phyloP scores from a whole-genome alignment of 169 alveolate genomes.

The Neospora caninum region DNA sequence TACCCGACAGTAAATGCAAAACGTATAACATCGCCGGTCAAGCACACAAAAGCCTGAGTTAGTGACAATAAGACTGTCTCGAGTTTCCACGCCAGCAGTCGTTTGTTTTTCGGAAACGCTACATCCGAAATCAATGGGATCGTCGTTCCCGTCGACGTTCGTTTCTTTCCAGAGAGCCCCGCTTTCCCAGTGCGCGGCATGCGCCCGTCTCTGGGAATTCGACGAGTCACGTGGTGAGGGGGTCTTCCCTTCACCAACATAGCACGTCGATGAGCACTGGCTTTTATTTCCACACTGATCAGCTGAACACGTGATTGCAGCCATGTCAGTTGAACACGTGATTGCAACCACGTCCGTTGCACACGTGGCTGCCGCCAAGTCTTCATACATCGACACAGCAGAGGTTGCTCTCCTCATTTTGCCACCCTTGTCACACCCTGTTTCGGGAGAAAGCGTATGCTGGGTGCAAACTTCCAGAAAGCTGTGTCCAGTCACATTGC shows the following conservation, averaged over 20 bases:
- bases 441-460: neutral
- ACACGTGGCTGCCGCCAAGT: neutral
- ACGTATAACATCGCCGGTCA: neutral
- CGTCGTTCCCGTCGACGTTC: neutral
- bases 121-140: neutral
- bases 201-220: no score
- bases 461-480: neutral
- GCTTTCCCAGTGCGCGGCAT: neutral
- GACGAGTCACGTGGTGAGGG: no score
- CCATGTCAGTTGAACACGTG: no score
- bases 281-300: neutral
- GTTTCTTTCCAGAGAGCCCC: neutral
- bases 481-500: no score
- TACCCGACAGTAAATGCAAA: slow-evolving; percentile 39
- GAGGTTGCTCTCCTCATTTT: neutral
- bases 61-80: neutral
- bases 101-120: neutral
- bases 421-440: neutral
- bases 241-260: neutral
- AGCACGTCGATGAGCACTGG: neutral
- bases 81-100: neutral
- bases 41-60: neutral
- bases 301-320: neutral
- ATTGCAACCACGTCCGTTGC: no score
- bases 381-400: neutral